phyloP scores from a whole-genome alignment of 495 filamentous ascomycete species.

The Hypoxylon intermedium region DNA sequence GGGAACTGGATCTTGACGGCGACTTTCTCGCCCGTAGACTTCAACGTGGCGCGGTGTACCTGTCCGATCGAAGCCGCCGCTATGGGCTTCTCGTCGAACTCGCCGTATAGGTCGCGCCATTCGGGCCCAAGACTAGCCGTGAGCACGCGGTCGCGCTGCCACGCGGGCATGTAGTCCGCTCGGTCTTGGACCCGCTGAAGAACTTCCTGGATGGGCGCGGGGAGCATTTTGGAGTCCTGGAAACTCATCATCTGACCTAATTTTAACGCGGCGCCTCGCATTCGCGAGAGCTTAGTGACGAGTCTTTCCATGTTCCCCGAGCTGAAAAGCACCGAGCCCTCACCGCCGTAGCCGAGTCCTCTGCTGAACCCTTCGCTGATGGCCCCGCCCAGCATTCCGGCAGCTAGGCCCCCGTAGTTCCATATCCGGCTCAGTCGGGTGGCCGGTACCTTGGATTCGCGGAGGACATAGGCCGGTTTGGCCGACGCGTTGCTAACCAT shows the following conservation, averaged over 20 bases:
- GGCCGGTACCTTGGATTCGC: slow-evolving; percentile 89
- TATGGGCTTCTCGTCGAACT: slow-evolving; percentile 90
- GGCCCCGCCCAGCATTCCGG: slow-evolving; percentile 95
- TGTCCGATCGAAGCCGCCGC: slow-evolving; percentile 98
- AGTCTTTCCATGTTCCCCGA: slow-evolving; percentile 88
- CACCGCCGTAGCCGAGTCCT: slow-evolving; percentile 61
- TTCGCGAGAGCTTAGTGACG: slow-evolving; percentile 88
- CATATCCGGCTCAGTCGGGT: slow-evolving; percentile 85
- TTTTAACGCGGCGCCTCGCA: slow-evolving; percentile 98
- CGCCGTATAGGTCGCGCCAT: slow-evolving; percentile 83
- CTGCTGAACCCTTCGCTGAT: slow-evolving; percentile 82
- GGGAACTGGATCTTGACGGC: slow-evolving; percentile 98
- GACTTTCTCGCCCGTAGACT: slow-evolving; percentile 73
- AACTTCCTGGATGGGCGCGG: slow-evolving; percentile 81
- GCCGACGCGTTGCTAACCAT: slow-evolving; percentile 22
- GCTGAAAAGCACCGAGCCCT: slow-evolving; percentile 85
- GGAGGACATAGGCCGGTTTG: slow-evolving; percentile 68
- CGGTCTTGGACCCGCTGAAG: slow-evolving; percentile 94
- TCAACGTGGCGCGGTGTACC: slow-evolving; percentile 86
- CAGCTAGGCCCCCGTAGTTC: slow-evolving; percentile 92
- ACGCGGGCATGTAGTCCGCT: slow-evolving; percentile 96
- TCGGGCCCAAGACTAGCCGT: slow-evolving; percentile 76
- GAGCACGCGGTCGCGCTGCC: slow-evolving; percentile 86
- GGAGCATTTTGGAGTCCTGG: slow-evolving; percentile 97
- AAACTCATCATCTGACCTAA: slow-evolving; percentile 97